Evolutionary conservation across 371 early-diverging fungal species (phyloP), one percentile per base, ranked within the genome.

Genomic region (Mucor racemosus): DNA sequence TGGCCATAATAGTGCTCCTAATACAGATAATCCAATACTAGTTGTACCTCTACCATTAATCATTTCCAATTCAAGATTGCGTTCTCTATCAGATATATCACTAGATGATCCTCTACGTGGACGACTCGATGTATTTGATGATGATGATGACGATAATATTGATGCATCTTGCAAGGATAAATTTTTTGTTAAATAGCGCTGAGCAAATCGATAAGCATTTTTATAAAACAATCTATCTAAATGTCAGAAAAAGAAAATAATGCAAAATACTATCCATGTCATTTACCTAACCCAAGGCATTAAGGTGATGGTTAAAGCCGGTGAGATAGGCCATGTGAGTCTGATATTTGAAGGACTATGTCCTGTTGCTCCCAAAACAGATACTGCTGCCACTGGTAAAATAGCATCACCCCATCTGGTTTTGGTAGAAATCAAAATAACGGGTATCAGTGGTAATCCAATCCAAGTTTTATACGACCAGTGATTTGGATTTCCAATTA

Each of bases 391-490:
- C 26, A 76, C 67, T 0, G 82, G 82, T 39, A 82, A 58, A 26
- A 74, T 68, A 8, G 69, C 68, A 64, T 82, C 79, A 0, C 74
- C 79, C 75, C 77, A 82, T n/a, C 72, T 68, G 33, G 85, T 84
- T 56, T 87, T 79, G 7, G 90, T 88, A 36, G 80, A 77, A 0
- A 91, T 71, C 19, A 92, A 79, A 5, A 84, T 68, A 35, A 85
- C 74, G 2, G 92, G 92, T 44, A 91, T 89, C n/a, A 84, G 46
- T 3, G 90, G 88, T 14, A 90, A 75, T 6, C 86, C 86, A 6
- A 89, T 77, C 90, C 90, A 91, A 15, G 85, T 84, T 34, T 86
- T 79, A 80, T 87, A 89, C 10, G 87, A 81, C 91, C 90, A 89
- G 10, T 76, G 64, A 5, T 81, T 78, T 1, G 88, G 82, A 19